phyloP scores from a whole-genome alignment of 139 green algal species.

The Pseudopediastrum boryanum region DNA sequence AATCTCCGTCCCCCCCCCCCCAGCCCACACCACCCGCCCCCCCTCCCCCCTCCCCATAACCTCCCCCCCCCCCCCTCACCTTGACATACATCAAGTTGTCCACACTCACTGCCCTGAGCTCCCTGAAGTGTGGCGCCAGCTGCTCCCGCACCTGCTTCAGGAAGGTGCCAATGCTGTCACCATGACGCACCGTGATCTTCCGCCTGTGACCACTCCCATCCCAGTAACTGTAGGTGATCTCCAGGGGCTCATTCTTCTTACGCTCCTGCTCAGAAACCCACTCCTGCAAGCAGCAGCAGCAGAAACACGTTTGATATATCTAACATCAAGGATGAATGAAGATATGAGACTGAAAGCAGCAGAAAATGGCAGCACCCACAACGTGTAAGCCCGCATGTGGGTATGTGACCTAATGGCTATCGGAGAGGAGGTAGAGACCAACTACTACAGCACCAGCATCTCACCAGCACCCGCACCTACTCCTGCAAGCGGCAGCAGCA shows the following conservation, averaged over 20 bases:
- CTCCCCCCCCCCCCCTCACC: constrained; percentile 34
- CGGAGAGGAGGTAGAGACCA: no score
- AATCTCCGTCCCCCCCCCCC: no score
- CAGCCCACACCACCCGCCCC: no score
- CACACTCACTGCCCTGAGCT: constrained; percentile 73
- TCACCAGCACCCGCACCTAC: no score
- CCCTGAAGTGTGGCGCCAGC: constrained; percentile 86
- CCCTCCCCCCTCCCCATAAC: no score
- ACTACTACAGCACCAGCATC: no score
- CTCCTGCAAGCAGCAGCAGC: constrained; percentile 50
- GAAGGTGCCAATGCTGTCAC: constrained; percentile 78
- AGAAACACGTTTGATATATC: no score
- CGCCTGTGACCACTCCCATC: constrained; percentile 89
- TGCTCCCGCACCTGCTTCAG: constrained; percentile 87
- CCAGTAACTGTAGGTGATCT: constrained; percentile 97
- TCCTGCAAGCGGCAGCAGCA: constrained; percentile 48
- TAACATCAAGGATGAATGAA: no score
- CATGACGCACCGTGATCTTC: constrained; percentile 34
- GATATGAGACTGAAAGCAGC: no score
- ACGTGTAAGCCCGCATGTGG: no score
- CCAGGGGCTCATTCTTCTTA: constrained; percentile 85
- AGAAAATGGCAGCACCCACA: no score
- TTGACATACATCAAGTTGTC: constrained; percentile 98
- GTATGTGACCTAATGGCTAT: no score
- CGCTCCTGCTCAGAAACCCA: constrained; percentile 65